Conservation (phyloP, 1,284 basidiomycete genomes). For the Naganishia sp. region DNA sequence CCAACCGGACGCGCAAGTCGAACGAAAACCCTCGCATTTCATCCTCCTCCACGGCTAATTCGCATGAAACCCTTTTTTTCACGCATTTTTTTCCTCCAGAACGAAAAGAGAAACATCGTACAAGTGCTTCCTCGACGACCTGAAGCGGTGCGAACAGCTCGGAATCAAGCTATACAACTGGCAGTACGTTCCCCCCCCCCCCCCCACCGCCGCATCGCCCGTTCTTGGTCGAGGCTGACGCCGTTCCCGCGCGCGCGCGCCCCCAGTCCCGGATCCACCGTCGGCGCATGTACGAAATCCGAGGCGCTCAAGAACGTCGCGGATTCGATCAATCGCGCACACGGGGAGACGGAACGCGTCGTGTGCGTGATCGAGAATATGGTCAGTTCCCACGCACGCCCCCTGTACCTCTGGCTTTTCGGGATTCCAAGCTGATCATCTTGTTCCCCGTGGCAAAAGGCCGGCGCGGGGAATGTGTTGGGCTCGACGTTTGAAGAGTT, state of each 20-base stretch:
- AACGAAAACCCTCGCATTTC: too few species aligned
- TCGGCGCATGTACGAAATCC: slow-evolving; percentile 65
- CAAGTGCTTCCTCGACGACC: slow-evolving; percentile 77
- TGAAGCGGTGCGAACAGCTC: slow-evolving; percentile 75
- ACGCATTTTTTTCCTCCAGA: slow-evolving; percentile 48
- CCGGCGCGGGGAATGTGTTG: slow-evolving; percentile 76
- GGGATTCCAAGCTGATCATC: background rate
- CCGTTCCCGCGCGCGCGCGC: background rate
- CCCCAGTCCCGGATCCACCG: slow-evolving; percentile 73
- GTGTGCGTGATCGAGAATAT: slow-evolving; percentile 80
- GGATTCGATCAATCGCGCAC: slow-evolving; percentile 72
- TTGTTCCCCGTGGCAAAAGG: slow-evolving; percentile 58
- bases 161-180: slow-evolving; percentile 78
- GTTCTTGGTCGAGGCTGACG: background rate
- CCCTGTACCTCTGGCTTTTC: too few species aligned
- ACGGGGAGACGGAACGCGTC: slow-evolving; percentile 66
- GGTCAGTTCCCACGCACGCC: slow-evolving; percentile 55
- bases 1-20: slow-evolving; percentile 69
- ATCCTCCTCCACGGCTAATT: background rate
- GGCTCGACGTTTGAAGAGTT: slow-evolving; percentile 72
- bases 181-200: slow-evolving; percentile 61
- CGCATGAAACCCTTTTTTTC: background rate
- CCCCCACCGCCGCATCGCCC: background rate
- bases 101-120: slow-evolving; percentile 75
- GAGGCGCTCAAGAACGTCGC: slow-evolving; percentile 69